Conservation (phyloP, 495 filamentous ascomycete genomes). For the Penicillium goetzii region DNA sequence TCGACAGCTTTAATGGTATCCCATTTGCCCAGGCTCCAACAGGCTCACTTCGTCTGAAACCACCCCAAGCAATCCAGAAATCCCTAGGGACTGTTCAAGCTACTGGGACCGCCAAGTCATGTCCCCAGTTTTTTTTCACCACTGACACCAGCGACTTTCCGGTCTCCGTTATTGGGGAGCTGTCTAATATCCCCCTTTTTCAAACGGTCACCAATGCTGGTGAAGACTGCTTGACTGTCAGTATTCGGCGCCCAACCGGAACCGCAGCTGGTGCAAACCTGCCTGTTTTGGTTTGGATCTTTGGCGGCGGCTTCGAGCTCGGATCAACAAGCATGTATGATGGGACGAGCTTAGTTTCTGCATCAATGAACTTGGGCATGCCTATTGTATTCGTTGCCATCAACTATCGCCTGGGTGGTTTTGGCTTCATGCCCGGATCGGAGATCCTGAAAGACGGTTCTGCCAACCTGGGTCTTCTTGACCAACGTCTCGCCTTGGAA, state of each 20-base stretch:
- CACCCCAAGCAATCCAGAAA: conserved; percentile 56
- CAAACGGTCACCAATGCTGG: conserved; percentile 50
- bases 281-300: conserved; percentile 71
- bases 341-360: conserved; percentile 53
- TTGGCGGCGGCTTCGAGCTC: conserved; percentile 67
- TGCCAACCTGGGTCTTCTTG: conserved; percentile 56
- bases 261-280: conserved; percentile 57
- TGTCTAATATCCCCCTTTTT: conserved; percentile 62
- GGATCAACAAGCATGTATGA: conserved; percentile 66
- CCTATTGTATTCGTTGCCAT: conserved; percentile 73
- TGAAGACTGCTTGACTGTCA: conserved; percentile 70
- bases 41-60: conserved; percentile 59
- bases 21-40: conserved; percentile 67
- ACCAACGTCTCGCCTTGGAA: conserved; percentile 54
- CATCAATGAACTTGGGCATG: conserved; percentile 58
- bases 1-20: conserved; percentile 64
- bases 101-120: conserved; percentile 51
- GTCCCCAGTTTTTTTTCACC: conserved; percentile 56
- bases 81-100: conserved; percentile 56
- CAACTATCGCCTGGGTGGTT: conserved; percentile 76
- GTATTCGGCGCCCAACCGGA: conserved; percentile 64
- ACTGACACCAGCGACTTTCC: conserved; percentile 43
- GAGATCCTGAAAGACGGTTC: conserved; percentile 69
- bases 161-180: conserved; percentile 50
- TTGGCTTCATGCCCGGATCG: conserved; percentile 71